Base-by-base conservation (phyloP, 108 stramenopile genomes). In the Cyclotella baltica region DNA sequence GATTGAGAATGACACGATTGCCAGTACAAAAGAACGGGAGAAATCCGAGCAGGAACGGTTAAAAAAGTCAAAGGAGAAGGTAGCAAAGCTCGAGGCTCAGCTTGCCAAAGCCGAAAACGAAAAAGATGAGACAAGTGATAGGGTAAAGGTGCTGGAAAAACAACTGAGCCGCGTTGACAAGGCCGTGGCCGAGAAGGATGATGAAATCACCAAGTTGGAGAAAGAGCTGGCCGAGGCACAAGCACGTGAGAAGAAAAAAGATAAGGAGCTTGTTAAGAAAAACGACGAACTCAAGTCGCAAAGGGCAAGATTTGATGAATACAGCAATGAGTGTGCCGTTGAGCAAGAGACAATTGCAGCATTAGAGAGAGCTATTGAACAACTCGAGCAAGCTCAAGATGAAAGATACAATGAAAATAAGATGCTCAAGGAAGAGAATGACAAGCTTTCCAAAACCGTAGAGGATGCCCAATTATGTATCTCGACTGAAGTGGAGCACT, bases 321-420 rank as follows among this genome's bases (percentile, higher is more conserved):
- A 71, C 27, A 70, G 66, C 23, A 36, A 33, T 56, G 70, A 65
- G 6, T 76, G 67, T 53, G 65, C 74, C 25, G 67, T 46, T 23
- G 81, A 82, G 55, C 81, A 82, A 72, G 75, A 82, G 51, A 82
- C 75, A n/a, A 51, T 76, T 1, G 28, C 64, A 33, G 81, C 62
- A 13, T 65, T 82, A 31, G 75, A 82, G 47, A 53, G 52, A 28
- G 81, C 70, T 3, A 71, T 82, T 53, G 75, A 71, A 53, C 59
- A 76, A 31, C 74, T 82, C 6, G 81, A 82, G 35, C 23, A 34
- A 27, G 81, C 81, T 23, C 75, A 82, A 10, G 36, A 57, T 6
- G 64, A 55, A 33, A 65, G 56, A 25, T 70, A 63, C 27, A 27
- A 37, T 51, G 74, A 82, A 27, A 82, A 75, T 43, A n/a, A 30